Percentiles rank a stretch among this genome's conserved stretches.
phyloP scores from a whole-genome alignment of 441 rosid genomes.

The Breynia disticha region DNA sequence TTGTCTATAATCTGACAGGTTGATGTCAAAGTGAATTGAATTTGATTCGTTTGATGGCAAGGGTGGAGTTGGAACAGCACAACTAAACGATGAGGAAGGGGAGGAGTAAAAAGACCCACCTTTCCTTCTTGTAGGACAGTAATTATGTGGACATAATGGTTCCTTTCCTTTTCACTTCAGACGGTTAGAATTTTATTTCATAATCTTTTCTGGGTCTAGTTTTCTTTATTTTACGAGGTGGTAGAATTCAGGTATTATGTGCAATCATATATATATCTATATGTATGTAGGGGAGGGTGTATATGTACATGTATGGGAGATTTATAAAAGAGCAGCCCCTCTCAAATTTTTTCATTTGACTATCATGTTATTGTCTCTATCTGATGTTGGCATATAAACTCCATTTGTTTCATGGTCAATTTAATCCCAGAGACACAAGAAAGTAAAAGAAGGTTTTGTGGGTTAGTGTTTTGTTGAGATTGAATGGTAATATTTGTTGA shows the following conservation, averaged over 20 bases:
- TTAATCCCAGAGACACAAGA: not conserved
- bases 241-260: constrained; percentile 9
- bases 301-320: constrained; percentile 20
- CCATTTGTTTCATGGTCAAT: not conserved
- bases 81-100: not conserved
- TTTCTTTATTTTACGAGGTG: constrained; percentile 14
- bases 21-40: constrained; percentile 16
- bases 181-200: constrained; percentile 3
- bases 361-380: not conserved
- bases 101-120: not conserved
- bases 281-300: too few species aligned
- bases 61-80: constrained; percentile 6
- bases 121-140: constrained; percentile 13
- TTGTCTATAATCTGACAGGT: constrained; percentile 27
- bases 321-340: constrained; percentile 8
- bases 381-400: not conserved
- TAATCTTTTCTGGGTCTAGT: not conserved
- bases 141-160: constrained; percentile 5
- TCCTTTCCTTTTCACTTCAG: not conserved
- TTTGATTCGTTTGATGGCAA: constrained; percentile 21
- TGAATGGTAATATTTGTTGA: too few species aligned
- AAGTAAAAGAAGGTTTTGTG: not conserved
- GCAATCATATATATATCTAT: constrained; percentile 1
- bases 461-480: too few species aligned
- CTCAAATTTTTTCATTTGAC: constrained; percentile 11